phyloP scores from a whole-genome alignment of 2,329 filamentous ascomycete genomes.

The Trichoderma sp. region DNA sequence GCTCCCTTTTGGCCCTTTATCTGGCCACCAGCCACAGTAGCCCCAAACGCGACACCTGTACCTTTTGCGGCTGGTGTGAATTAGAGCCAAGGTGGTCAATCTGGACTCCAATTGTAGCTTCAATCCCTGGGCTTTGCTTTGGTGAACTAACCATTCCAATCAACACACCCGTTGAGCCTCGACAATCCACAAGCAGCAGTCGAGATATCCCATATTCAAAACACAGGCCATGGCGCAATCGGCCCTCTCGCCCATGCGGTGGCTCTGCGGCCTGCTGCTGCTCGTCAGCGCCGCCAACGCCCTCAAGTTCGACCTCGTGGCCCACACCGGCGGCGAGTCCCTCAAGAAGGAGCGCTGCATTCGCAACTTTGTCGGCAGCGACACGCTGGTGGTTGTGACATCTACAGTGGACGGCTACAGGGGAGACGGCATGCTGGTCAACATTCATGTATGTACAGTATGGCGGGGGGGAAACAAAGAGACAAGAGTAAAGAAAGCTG shows the following conservation, averaged over 20 bases:
- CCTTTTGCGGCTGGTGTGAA: slow-evolving; percentile 1
- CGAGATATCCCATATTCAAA: background rate
- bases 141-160: background rate
- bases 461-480: background rate
- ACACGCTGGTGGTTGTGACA: slow-evolving; percentile 94
- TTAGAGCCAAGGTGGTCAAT: background rate
- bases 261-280: slow-evolving; percentile 57
- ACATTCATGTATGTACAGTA: slow-evolving; percentile 72
- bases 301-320: slow-evolving; percentile 90
- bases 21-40: slow-evolving; percentile 4
- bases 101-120: background rate
- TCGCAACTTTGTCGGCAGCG: slow-evolving; percentile 88
- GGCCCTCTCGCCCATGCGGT: slow-evolving; percentile 52
- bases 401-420: slow-evolving; percentile 80
- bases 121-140: background rate
- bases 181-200: background rate
- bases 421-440: slow-evolving; percentile 89
- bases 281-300: slow-evolving; percentile 58
- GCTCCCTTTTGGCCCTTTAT: background rate
- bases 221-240: slow-evolving; percentile 38
- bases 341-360: slow-evolving; percentile 83
- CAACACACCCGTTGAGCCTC: background rate
- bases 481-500: background rate
- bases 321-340: slow-evolving; percentile 50
- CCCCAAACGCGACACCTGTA: slow-evolving; percentile 24